These are phyloP conservation scores for Cytidiella melzeri DNA, from an alignment of 768 basidiomycete genomes.

Conservation along the genomic window DNA sequence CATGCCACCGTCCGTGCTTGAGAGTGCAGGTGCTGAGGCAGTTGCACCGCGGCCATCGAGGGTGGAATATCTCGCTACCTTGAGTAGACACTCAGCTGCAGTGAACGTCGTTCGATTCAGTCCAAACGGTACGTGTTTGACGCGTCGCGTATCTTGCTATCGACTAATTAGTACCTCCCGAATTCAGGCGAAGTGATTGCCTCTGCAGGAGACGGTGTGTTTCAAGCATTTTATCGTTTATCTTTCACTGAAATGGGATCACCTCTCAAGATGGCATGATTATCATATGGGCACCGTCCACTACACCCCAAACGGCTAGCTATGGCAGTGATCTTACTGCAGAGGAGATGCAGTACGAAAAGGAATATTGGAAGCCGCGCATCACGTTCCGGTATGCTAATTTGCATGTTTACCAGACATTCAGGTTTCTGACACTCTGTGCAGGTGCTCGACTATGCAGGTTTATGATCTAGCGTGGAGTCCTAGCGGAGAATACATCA, in stretches of 20 bases:
- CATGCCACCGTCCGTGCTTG: conserved; percentile 52
- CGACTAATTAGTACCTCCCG: neutral
- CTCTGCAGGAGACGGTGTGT: conserved; percentile 93
- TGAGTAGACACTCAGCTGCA: conserved; percentile 86
- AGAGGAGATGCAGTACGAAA: conserved; percentile 83
- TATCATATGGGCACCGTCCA: conserved; percentile 88
- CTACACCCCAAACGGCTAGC: conserved; percentile 58
- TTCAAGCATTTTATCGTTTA: neutral
- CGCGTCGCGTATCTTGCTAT: neutral
- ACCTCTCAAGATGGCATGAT: conserved; percentile 82
- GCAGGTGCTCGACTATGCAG: conserved; percentile 88
- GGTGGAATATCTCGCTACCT: conserved; percentile 93
- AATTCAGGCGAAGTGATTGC: conserved; percentile 82
- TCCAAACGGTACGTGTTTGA: conserved; percentile 67
- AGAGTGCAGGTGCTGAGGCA: conserved; percentile 30
- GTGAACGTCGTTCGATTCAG: conserved; percentile 97
- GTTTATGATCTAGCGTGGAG: conserved; percentile 99
- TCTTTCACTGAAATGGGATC: conserved; percentile 4
- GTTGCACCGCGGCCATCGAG: conserved; percentile 60
- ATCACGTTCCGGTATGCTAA: conserved; percentile 68
- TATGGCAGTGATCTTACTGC: conserved; percentile 79
- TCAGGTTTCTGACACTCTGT: too few species aligned
- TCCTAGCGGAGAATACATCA: conserved; percentile 87
- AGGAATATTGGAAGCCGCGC: conserved; percentile 91
- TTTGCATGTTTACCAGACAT: neutral